Evolutionary conservation across 176 grass and related monocot species (phyloP), one percentile per base, ranked within the genome.

Genomic region (Themeda triandra): DNA sequence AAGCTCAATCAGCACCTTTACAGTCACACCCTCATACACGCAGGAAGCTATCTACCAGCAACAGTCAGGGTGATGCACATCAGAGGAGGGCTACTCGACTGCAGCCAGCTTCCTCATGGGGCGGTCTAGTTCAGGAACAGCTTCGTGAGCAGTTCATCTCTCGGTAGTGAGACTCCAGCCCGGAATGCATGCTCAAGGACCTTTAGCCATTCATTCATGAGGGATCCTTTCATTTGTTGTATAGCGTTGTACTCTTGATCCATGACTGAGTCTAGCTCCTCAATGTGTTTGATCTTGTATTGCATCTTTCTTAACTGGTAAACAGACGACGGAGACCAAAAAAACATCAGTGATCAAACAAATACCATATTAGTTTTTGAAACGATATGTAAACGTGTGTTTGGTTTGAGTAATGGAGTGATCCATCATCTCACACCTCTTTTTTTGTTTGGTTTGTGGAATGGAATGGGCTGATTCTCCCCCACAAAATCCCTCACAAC

Each of bases 231-330:
- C 63, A 87, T 71, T 89, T 94, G 66, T 62, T 94, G 91, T 69
- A 96, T 59, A 9, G 84, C 25, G 70, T 48, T 71, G 36, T 94
- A 90, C 80, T 99, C 96, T 37, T 92, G 73, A 63, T 96, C 88
- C 93, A 99, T 99, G 65, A 91, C 86, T 17, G 71, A 69, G 56
- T 99, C 93, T 59, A 96, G 71, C 71, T 99, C 96, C 37, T 93
- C 86, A 31, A 94, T 92, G 77, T 96, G 91, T 72, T 94, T 96
- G 44, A 99, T 92, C 84, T 94, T 96, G 77, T 86, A 92, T 81
- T 94, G 91, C 45, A 96, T 94, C 86, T 96, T 99, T 85, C 79
- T 96, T 86, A 94, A 66, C 97, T 99, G 82, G 29, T 31, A 18
- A 87, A 51, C 36, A 80, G 31, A 83, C 6, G 5, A 80, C 7